phyloP scores from a whole-genome alignment of 78 protist species.

The Guillardia theta region DNA sequence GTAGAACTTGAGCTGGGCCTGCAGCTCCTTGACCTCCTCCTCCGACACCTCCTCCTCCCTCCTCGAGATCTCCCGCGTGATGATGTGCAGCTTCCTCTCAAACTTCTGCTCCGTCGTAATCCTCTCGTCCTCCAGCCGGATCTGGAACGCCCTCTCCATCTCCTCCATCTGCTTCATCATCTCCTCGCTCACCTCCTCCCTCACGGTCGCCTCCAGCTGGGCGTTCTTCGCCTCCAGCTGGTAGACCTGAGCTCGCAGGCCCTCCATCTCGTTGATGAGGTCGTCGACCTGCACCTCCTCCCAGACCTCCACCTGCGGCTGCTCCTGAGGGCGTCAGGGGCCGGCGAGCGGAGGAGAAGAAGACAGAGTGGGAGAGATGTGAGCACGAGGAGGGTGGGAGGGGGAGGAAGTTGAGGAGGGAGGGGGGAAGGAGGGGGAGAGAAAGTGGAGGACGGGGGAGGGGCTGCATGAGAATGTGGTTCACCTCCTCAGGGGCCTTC shows the following conservation, averaged over 20 bases:
- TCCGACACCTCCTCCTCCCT: not conserved
- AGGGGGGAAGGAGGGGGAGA: no score
- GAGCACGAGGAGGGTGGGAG: no score
- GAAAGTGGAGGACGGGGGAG: no score
- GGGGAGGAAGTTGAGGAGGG: no score
- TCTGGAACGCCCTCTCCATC: not conserved
- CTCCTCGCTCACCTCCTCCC: slow-evolving; percentile 34
- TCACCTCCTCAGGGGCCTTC: not conserved
- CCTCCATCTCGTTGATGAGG: not conserved
- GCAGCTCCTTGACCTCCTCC: not conserved
- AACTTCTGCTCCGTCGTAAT: slow-evolving; percentile 27
- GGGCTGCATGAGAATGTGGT: not conserved
- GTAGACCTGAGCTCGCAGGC: not conserved
- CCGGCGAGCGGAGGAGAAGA: no score
- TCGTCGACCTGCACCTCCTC: slow-evolving; percentile 31
- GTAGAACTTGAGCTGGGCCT: not conserved
- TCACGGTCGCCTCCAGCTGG: not conserved
- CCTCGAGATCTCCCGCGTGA: not conserved
- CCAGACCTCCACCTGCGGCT: not conserved
- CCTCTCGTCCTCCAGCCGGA: slow-evolving; percentile 23
- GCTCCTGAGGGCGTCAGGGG: no score
- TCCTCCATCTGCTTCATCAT: not conserved
- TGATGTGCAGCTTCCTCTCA: not conserved
- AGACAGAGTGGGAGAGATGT: no score
- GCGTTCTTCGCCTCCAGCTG: slow-evolving; percentile 24